Evolutionary conservation across 2,329 filamentous ascomycete species (phyloP).

Genomic region (Cytospora chrysosperma): DNA sequence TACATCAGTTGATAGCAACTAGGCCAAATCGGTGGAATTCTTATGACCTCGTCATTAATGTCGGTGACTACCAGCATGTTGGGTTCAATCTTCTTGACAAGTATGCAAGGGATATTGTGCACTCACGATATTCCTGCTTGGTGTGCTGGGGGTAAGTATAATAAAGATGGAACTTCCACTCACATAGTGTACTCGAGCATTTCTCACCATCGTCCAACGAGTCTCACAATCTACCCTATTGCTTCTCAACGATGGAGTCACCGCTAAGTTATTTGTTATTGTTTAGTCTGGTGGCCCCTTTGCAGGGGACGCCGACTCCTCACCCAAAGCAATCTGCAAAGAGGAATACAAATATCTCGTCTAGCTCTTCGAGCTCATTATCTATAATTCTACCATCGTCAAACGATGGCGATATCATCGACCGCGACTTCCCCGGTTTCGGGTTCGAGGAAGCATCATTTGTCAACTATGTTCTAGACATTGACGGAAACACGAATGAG

Average conservation of each 20-base stretch:
- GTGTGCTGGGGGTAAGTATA: neutral
- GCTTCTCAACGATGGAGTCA: neutral
- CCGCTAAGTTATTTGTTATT: neutral
- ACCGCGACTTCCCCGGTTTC: conserved; percentile 30
- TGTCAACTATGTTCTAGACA: conserved; percentile 33
- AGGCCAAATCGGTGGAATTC: neutral
- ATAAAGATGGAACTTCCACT: neutral
- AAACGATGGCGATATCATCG: neutral
- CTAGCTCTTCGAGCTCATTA: neutral
- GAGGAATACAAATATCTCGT: no score
- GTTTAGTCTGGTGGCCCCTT: neutral
- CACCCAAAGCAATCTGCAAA: neutral
- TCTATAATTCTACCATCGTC: neutral
- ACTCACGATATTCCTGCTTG: neutral
- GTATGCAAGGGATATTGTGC: neutral
- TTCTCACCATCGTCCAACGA: neutral
- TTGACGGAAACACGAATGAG: conserved; percentile 31
- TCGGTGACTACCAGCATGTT: neutral
- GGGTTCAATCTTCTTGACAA: neutral
- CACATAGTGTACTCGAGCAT: neutral
- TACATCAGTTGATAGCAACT: neutral
- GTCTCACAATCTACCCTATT: neutral
- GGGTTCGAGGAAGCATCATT: conserved; percentile 36
- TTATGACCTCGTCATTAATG: neutral
- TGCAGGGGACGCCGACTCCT: neutral